Conservation (phyloP, 2,329 filamentous ascomycete genomes). For the Pseudogymnoascus sp. region DNA sequence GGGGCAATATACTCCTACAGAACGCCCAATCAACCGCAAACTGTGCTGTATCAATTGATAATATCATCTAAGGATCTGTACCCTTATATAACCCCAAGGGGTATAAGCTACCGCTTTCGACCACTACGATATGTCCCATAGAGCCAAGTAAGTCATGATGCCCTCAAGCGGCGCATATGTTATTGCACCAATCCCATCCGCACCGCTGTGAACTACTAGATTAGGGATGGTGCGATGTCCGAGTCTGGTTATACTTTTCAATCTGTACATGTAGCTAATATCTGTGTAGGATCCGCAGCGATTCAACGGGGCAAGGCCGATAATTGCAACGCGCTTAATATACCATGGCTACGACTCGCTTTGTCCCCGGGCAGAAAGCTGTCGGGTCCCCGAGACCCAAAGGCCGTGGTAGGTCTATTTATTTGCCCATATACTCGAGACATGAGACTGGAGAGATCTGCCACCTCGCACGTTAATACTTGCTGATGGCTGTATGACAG, state of each 20-base stretch:
- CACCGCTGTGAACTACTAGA: neutral
- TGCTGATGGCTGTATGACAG: slow-evolving; percentile 33
- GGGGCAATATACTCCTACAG: neutral
- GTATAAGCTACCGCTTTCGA: slow-evolving; percentile 7
- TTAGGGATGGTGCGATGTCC: neutral
- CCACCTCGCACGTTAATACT: neutral
- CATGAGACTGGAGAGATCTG: neutral
- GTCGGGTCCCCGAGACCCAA: slow-evolving; percentile 50
- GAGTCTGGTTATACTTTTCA: neutral
- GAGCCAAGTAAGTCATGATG: neutral
- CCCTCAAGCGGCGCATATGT: neutral
- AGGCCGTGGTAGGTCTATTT: slow-evolving; percentile 40
- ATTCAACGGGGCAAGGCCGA: slow-evolving; percentile 25
- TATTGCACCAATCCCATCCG: neutral
- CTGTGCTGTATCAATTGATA: neutral
- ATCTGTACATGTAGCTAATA: slow-evolving; percentile 14
- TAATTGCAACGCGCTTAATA: slow-evolving; percentile 19
- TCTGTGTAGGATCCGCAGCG: slow-evolving; percentile 22
- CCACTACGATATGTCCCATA: slow-evolving; percentile 8
- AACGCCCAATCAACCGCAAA: slow-evolving; percentile 1
- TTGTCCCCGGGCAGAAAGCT: slow-evolving; percentile 27
- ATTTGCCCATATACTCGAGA: neutral
- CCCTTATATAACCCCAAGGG: slow-evolving; percentile 6
- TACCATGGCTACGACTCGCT: slow-evolving; percentile 26
- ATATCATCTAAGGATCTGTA: neutral